Conservation (phyloP, 2,329 filamentous ascomycete genomes). For the Teratosphaeriaceae sp. region DNA sequence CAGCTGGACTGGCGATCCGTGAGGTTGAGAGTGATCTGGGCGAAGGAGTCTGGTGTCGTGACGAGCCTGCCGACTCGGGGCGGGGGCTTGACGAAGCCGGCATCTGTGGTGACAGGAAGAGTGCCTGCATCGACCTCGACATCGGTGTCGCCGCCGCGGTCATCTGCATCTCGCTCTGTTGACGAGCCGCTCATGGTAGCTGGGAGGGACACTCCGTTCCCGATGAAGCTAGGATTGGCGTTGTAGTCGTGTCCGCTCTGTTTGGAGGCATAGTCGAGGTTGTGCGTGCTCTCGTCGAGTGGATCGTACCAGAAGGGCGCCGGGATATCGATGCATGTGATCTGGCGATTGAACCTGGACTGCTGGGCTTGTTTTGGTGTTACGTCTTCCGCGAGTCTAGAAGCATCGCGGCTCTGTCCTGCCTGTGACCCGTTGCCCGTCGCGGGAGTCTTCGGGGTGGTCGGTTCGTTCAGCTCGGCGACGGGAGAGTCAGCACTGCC, state of each 20-base stretch:
- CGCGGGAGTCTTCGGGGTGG: conserved; percentile 15
- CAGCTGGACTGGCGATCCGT: conserved; percentile 65
- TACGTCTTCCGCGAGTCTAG: conserved; percentile 13
- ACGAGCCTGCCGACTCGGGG: conserved; percentile 57
- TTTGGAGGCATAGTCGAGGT: conserved; percentile 38
- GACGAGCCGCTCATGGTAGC: conserved; percentile 8
- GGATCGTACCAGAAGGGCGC: conserved; percentile 41
- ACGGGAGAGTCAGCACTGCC: conserved; percentile 29
- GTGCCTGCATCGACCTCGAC: conserved; percentile 4
- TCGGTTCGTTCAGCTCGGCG: conserved; percentile 24
- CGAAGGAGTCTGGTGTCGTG: conserved; percentile 58
- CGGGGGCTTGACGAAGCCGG: conserved; percentile 32
- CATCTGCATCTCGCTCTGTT: conserved; percentile 8
- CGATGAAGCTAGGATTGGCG: conserved; percentile 14
- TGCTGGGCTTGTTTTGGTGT: conserved; percentile 22
- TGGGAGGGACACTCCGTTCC: conserved; percentile 8
- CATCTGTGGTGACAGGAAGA: background rate
- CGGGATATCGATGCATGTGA: conserved; percentile 37
- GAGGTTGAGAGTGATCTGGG: conserved; percentile 59
- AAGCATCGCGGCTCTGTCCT: conserved; percentile 1
- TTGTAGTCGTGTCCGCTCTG: conserved; percentile 41
- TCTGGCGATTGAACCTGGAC: conserved; percentile 35
- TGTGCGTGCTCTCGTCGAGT: conserved; percentile 39
- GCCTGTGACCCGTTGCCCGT: background rate
- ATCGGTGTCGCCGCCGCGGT: conserved; percentile 8